Conservation (phyloP, 2,329 filamentous ascomycete species). For the Fusarium anguioides region DNA sequence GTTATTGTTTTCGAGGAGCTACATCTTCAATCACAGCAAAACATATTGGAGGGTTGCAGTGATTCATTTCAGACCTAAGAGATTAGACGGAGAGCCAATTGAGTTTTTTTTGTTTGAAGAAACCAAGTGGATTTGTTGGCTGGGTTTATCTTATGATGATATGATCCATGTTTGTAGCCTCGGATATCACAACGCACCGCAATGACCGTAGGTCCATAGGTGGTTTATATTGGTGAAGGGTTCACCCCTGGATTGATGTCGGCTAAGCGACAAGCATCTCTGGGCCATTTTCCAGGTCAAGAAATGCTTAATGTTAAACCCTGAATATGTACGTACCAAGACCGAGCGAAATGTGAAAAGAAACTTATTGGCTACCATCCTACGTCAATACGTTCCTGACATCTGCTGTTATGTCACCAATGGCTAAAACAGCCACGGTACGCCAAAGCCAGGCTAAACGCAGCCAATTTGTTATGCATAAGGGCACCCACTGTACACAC, state of each 20-base stretch:
- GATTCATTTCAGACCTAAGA: neutral
- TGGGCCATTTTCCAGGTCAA: neutral
- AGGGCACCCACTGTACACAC: neutral
- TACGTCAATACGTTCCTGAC: conserved; percentile 1
- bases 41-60: conserved; percentile 4
- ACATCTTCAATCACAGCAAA: conserved; percentile 18
- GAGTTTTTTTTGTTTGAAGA: neutral
- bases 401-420: conserved; percentile 15
- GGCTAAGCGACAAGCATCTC: neutral
- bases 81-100: conserved; percentile 4
- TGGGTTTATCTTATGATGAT: neutral
- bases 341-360: neutral
- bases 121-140: conserved; percentile 2
- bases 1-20: conserved; percentile 13
- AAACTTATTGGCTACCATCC: conserved; percentile 11
- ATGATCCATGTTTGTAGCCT: conserved; percentile 12
- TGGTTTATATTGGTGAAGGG: neutral
- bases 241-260: neutral
- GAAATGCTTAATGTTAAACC: neutral
- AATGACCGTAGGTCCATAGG: conserved; percentile 3
- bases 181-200: conserved; percentile 11
- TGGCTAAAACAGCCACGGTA: conserved; percentile 13
- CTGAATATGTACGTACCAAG: neutral
- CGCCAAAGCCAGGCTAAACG: conserved; percentile 18
- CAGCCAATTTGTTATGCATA: conserved; percentile 14